A percentile compares a stretch with the other conserved stretches of the same genome.
Evolutionary conservation across 2,329 filamentous ascomycete species (phyloP).

Genomic region (Cryphonectria naterciae): DNA sequence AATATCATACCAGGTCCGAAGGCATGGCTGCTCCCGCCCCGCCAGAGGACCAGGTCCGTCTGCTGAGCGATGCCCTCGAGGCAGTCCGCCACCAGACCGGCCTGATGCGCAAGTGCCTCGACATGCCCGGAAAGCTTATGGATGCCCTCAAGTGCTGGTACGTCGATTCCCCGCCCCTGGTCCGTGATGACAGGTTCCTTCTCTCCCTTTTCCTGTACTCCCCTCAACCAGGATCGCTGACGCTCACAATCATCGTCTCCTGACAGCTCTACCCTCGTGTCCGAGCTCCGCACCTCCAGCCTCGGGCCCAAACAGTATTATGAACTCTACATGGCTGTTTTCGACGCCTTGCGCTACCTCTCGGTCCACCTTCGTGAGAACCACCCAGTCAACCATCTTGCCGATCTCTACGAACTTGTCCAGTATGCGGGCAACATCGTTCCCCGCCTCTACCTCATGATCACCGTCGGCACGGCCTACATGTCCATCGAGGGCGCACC

Average conservation of each 20-base stretch:
- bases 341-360: conserved; percentile 94
- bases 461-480: conserved; percentile 97
- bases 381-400: conserved; percentile 96
- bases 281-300: conserved; percentile 95
- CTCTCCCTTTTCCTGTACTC: not conserved
- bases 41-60: conserved; percentile 81
- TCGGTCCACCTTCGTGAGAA: conserved; percentile 96
- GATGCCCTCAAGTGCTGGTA: conserved; percentile 99
- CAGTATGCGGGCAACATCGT: conserved; percentile 99
- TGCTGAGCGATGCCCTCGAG: conserved; percentile 95
- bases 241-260: conserved; percentile 21
- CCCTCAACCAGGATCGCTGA: not conserved
- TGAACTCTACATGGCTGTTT: conserved; percentile 98
- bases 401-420: conserved; percentile 95
- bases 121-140: conserved; percentile 98
- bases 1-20: conserved; percentile 15
- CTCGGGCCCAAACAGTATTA: conserved; percentile 99
- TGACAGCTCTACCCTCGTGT: conserved; percentile 88
- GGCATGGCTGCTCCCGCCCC: conserved; percentile 58
- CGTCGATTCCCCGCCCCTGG: conserved; percentile 39
- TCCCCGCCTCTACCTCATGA: conserved; percentile 96
- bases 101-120: conserved; percentile 96
- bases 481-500: conserved; percentile 98
- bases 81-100: conserved; percentile 97
- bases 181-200: not conserved